Evolutionary conservation across 768 basidiomycete species (phyloP).

Genomic region (Kwoniella dendrophila): DNA sequence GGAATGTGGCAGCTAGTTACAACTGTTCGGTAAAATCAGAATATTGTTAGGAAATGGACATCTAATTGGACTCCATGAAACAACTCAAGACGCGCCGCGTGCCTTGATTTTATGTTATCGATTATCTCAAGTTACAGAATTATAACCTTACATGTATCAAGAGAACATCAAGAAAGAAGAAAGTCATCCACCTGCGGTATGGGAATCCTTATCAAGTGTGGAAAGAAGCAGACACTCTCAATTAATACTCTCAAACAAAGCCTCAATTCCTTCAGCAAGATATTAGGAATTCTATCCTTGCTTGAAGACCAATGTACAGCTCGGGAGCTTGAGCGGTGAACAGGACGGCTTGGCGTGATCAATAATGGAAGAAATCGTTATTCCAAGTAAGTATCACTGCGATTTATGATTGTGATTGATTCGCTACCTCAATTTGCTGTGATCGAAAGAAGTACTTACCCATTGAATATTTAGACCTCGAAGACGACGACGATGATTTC

Average conservation of each 20-base stretch:
- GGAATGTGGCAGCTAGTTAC: constrained; percentile 21
- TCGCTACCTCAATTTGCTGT: neutral
- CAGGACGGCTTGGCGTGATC: no score
- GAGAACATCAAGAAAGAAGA: no score
- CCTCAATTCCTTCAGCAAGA: no score
- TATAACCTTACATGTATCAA: no score
- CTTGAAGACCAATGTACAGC: no score
- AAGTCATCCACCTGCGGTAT: no score
- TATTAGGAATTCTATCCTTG: no score
- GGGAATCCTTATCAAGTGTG: no score
- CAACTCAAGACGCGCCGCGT: neutral
- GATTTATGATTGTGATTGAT: neutral
- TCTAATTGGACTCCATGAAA: neutral
- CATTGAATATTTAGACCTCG: constrained; percentile 8
- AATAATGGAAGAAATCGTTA: constrained; percentile 25
- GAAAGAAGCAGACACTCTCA: no score
- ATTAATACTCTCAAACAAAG: no score
- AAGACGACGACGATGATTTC: constrained; percentile 23
- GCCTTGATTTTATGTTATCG: neutral
- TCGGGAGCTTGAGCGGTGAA: no score
- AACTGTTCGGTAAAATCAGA: neutral
- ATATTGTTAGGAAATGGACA: neutral
- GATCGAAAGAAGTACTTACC: neutral
- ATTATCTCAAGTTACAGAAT: no score
- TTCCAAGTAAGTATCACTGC: constrained; percentile 12